Conservation (phyloP, 2,329 filamentous ascomycete species). For the Setomelanomma holmii region DNA sequence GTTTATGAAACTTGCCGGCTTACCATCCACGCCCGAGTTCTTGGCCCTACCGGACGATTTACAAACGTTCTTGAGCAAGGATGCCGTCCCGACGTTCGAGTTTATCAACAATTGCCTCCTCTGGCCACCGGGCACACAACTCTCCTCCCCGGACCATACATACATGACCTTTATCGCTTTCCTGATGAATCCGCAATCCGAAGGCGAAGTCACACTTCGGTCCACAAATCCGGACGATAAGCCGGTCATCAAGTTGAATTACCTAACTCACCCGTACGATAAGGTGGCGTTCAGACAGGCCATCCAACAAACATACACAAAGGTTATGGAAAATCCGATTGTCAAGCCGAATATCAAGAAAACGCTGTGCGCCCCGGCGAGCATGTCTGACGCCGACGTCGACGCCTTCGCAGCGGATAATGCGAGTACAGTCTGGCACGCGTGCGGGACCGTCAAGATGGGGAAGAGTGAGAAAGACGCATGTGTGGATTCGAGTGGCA, state of each 20-base stretch:
- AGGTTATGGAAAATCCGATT: constrained; percentile 57
- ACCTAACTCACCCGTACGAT: constrained; percentile 63
- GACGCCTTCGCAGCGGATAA: constrained; percentile 40
- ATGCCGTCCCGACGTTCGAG: constrained; percentile 66
- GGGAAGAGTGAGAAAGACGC: constrained; percentile 43
- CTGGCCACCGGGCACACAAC: constrained; percentile 32
- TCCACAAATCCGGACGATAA: constrained; percentile 61
- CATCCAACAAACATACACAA: constrained; percentile 50
- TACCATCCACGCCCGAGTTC: constrained; percentile 51
- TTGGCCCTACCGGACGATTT: constrained; percentile 54
- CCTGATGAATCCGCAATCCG: constrained; percentile 60
- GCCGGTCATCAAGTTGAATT: constrained; percentile 62
- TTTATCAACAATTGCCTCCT: constrained; percentile 47
- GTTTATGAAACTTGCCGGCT: constrained; percentile 56
- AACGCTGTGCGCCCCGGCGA: constrained; percentile 52
- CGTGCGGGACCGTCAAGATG: constrained; percentile 48
- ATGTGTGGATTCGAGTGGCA: constrained; percentile 47
- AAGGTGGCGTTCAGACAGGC: constrained; percentile 41
- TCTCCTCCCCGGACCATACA: constrained; percentile 42
- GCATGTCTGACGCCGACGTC: constrained; percentile 61
- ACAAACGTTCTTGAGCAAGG: constrained; percentile 54
- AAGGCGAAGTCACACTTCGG: constrained; percentile 60
- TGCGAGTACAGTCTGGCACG: constrained; percentile 46
- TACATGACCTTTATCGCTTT: constrained; percentile 47
- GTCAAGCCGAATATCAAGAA: constrained; percentile 58